Evolutionary conservation across 106 monocot species (phyloP), one percentile per base, ranked within the genome.

Genomic region (Ottelia alismoides): DNA sequence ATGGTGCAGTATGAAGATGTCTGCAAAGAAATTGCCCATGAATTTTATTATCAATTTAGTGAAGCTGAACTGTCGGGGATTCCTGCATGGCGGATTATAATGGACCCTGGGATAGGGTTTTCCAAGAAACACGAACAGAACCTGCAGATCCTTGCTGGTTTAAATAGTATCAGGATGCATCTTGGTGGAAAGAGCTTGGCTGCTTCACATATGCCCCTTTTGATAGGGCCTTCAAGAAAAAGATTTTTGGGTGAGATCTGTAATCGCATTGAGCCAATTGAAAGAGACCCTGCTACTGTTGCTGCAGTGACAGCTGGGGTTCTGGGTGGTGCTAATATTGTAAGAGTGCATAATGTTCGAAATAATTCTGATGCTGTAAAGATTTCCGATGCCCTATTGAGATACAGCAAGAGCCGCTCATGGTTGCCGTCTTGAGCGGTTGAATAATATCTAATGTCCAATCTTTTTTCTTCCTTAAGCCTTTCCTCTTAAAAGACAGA

Each of bases 171-270:
- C 25, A 62, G 78, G 47, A 73, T 45, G 60, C 75, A 81, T 61
- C 58, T 88, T 12, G 74, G 66, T 14, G 51, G 64, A 53, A 74
- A 49, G 53, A 81, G 72, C 27, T 17, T 75, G 2, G 94, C 57
- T 56, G 71, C 73, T 57, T 94, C 88, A 16, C 72, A 78, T 71
- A 51, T 56, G 27, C 88, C 94, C 2, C 44, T 94, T 11, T 66
- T 88, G 65, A 31, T 94, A 22, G 94, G 94, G 30, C 84, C 80
- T 7, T 92, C 94, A 11, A 88, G 94, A 60, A 94, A 94, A 65
- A 76, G 69, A 63, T 94, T 94, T 66, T 66, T 94, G 61, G 88
- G 88, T 45, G 78, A 84, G 61, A 84, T 94, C 11, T 94, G 88
- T 58, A 56, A 55, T 32, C 64, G 57, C 3, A 32, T 5, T n/a